These are phyloP conservation scores for Nemophila menziesii DNA, from an alignment of 257 asterid species.

Conservation along the genomic window DNA sequence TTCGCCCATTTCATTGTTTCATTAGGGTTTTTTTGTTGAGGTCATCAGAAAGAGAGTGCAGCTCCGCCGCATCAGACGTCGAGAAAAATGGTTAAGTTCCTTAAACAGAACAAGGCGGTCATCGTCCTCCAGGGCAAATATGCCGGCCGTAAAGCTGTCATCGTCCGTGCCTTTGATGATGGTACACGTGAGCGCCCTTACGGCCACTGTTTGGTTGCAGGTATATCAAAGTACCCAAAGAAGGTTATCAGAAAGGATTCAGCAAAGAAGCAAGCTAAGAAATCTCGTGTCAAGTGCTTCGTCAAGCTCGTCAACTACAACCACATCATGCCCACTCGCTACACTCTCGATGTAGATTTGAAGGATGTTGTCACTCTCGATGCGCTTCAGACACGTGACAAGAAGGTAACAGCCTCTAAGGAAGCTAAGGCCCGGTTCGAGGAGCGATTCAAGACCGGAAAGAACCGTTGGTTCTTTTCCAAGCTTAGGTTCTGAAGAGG, in stretches of 20 bases:
- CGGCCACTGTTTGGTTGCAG: constrained; percentile 31
- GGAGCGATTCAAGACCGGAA: constrained; percentile 32
- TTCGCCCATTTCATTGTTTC: too few species aligned
- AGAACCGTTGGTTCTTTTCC: constrained; percentile 35
- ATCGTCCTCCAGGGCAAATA: constrained; percentile 24
- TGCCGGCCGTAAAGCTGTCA: constrained; percentile 31
- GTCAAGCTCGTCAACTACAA: constrained; percentile 27
- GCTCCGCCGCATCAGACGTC: background rate
- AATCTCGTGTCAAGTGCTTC: constrained; percentile 29
- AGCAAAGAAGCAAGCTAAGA: constrained; percentile 32
- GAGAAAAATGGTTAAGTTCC: constrained; percentile 23
- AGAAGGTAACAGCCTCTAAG: constrained; percentile 26
- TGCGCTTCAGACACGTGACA: constrained; percentile 19
- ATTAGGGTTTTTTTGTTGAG: background rate
- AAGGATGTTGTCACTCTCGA: constrained; percentile 18
- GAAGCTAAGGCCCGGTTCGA: constrained; percentile 23
- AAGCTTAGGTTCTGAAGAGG: constrained; percentile 26
- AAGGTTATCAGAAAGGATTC: constrained; percentile 31
- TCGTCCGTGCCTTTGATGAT: constrained; percentile 24
- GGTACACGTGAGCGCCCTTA: constrained; percentile 34
- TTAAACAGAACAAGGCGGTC: constrained; percentile 27
- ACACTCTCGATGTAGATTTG: constrained; percentile 31
- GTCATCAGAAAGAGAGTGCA: background rate
- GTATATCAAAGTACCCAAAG: constrained; percentile 24
- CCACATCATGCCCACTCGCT: constrained; percentile 36